A percentile compares a stretch with the other conserved stretches of the same genome.
phyloP scores from a whole-genome alignment of 495 filamentous ascomycete species.

The Penicillium dipodomyicola region DNA sequence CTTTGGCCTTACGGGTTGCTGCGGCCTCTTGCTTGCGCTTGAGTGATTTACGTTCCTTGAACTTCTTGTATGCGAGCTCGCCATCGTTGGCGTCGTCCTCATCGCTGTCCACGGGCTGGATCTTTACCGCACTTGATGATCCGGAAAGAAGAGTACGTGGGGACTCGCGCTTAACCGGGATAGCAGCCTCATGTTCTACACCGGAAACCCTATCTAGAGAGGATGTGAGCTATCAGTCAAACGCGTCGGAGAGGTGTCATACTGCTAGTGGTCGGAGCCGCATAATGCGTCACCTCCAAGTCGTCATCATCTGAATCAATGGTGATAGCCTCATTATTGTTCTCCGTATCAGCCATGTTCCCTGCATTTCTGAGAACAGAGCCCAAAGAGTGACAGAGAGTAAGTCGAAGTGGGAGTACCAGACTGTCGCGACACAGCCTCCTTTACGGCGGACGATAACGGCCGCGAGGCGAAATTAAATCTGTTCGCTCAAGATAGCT shows the following conservation, averaged over 20 bases:
- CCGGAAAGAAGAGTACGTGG: constrained; percentile 15
- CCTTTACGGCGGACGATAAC: background rate
- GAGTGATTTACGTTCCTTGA: constrained; percentile 56
- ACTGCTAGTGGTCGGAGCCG: constrained; percentile 10
- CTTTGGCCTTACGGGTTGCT: constrained; percentile 47
- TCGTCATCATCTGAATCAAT: constrained; percentile 44
- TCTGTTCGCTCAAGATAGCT: background rate
- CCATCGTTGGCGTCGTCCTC: constrained; percentile 47
- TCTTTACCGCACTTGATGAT: constrained; percentile 17
- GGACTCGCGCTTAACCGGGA: constrained; percentile 13
- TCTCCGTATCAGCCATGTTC: constrained; percentile 13
- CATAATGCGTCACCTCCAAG: constrained; percentile 32
- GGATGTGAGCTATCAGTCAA: constrained; percentile 19
- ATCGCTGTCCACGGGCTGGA: constrained; percentile 30
- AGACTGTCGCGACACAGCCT: constrained; percentile 6
- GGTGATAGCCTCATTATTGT: constrained; percentile 29
- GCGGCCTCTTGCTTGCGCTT: constrained; percentile 54
- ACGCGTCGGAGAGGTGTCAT: constrained; percentile 18
- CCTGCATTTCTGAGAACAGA: constrained; percentile 6
- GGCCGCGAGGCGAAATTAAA: background rate
- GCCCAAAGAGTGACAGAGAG: background rate
- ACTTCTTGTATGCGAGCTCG: constrained; percentile 54
- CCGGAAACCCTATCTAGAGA: constrained; percentile 6
- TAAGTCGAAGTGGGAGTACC: constrained; percentile 4
- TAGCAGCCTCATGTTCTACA: background rate